Percentiles rank a stretch among this genome's conserved stretches.
These are phyloP conservation scores for Hymenoscyphus albidus DNA, from an alignment of 2,329 filamentous ascomycete genomes.

Conservation along the genomic window DNA sequence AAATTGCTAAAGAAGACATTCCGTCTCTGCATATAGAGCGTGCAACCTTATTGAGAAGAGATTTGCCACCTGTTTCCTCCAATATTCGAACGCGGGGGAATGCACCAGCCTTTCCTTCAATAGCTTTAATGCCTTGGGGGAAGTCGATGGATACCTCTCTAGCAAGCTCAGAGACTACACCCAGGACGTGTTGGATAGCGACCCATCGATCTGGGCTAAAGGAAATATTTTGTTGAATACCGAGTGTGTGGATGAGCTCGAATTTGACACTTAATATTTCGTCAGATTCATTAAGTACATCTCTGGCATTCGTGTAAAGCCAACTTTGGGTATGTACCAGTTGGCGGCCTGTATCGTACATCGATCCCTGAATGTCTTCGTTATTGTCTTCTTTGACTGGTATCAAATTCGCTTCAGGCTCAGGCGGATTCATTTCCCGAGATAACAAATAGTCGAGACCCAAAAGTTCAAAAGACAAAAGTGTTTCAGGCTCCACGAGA, in stretches of 20 bases:
- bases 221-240: constrained; percentile 47
- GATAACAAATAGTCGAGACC: constrained; percentile 43
- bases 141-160: neutral
- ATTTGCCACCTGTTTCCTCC: neutral
- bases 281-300: constrained; percentile 64
- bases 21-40: constrained; percentile 15
- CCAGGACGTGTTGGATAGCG: constrained; percentile 50
- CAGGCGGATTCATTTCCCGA: constrained; percentile 35
- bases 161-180: constrained; percentile 35
- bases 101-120: constrained; percentile 35
- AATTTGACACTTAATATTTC: constrained; percentile 59
- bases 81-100: constrained; percentile 48
- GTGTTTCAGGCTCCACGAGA: constrained; percentile 59
- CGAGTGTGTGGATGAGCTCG: constrained; percentile 62
- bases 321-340: constrained; percentile 39
- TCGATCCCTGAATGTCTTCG: neutral
- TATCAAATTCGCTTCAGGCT: neutral
- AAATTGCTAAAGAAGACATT: neutral
- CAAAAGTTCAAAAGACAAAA: constrained; percentile 61
- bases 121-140: constrained; percentile 42
- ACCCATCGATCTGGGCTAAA: constrained; percentile 54
- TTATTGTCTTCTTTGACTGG: neutral
- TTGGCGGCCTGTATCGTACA: neutral
- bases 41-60: neutral
- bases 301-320: constrained; percentile 44